phyloP scores from a whole-genome alignment of 192 early-diverging fungal genomes.

The Diversispora epigaea region DNA sequence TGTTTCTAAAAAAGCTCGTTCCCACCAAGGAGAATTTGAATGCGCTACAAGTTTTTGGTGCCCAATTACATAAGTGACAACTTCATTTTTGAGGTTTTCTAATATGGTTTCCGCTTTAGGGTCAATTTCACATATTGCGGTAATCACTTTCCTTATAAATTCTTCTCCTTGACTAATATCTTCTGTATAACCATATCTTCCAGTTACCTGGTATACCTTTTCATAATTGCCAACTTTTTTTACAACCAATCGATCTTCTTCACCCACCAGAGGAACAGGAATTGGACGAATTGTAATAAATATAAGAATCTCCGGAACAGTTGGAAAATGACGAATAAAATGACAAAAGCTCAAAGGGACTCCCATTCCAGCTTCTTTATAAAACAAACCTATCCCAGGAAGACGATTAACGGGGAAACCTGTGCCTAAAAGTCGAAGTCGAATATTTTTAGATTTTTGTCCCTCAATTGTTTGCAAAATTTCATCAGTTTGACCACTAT shows the following conservation, averaged over 20 bases:
- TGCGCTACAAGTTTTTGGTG: background rate
- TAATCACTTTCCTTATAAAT: conserved; percentile 3
- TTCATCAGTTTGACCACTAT: background rate
- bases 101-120: background rate
- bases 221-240: conserved; percentile 8
- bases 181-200: conserved; percentile 24
- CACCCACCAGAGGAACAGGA: conserved; percentile 12
- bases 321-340: conserved; percentile 31
- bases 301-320: conserved; percentile 25
- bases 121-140: conserved; percentile 7
- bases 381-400: conserved; percentile 33
- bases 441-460: background rate
- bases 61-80: conserved; percentile 9
- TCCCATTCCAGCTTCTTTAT: conserved; percentile 17
- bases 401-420: background rate
- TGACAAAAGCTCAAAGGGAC: conserved; percentile 31
- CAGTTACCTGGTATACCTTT: background rate
- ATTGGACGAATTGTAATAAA: conserved; percentile 32
- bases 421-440: background rate
- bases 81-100: background rate
- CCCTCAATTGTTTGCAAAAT: too few species aligned
- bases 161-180: conserved; percentile 9
- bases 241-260: conserved; percentile 26
- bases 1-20: background rate
- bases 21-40: background rate